Evolutionary conservation across 2,329 filamentous ascomycete species (phyloP).

Genomic region (Monosporascus sp.): DNA sequence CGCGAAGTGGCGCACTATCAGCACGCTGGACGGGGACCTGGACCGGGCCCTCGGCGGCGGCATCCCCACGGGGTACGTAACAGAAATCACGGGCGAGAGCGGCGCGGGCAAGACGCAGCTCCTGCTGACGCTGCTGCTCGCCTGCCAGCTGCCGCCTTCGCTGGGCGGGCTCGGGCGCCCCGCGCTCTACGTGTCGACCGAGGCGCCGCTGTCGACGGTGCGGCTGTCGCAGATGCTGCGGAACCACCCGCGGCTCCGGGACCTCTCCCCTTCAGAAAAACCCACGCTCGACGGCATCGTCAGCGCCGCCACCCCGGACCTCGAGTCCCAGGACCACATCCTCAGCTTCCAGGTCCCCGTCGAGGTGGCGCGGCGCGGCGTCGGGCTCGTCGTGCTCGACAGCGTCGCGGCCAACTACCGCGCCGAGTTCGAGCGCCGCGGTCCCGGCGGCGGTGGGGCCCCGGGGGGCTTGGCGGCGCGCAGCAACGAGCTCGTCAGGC

Average conservation of each 20-base stretch:
- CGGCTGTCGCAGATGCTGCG: slow-evolving; percentile 76
- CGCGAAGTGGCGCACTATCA: slow-evolving; percentile 56
- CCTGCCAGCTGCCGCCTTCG: slow-evolving; percentile 74
- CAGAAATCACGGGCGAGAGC: slow-evolving; percentile 88
- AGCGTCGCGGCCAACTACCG: slow-evolving; percentile 94
- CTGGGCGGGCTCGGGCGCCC: slow-evolving; percentile 59
- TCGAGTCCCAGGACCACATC: slow-evolving; percentile 95
- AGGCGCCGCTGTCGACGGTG: slow-evolving; percentile 75
- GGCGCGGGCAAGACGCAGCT: slow-evolving; percentile 95
- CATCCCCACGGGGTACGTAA: slow-evolving; percentile 73
- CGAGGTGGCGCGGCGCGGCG: slow-evolving; percentile 65
- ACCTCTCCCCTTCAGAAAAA: slow-evolving; percentile 17
- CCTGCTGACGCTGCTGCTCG: slow-evolving; percentile 76
- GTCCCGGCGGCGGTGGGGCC: slow-evolving; percentile 32
- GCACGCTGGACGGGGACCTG: slow-evolving; percentile 70
- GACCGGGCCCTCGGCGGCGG: slow-evolving; percentile 71
- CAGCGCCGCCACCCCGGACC: slow-evolving; percentile 77
- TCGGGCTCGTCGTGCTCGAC: slow-evolving; percentile 83
- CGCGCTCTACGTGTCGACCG: slow-evolving; percentile 92
- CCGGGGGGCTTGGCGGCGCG: slow-evolving; percentile 61
- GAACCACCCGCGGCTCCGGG: slow-evolving; percentile 55
- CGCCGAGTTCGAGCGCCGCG: slow-evolving; percentile 70
- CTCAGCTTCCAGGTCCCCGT: slow-evolving; percentile 88
- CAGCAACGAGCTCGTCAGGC: slow-evolving; percentile 67
- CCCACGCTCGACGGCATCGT: slow-evolving; percentile 72